phyloP scores from a whole-genome alignment of 805 yeast genomes.

The Monosporozyma yasuniensis region DNA sequence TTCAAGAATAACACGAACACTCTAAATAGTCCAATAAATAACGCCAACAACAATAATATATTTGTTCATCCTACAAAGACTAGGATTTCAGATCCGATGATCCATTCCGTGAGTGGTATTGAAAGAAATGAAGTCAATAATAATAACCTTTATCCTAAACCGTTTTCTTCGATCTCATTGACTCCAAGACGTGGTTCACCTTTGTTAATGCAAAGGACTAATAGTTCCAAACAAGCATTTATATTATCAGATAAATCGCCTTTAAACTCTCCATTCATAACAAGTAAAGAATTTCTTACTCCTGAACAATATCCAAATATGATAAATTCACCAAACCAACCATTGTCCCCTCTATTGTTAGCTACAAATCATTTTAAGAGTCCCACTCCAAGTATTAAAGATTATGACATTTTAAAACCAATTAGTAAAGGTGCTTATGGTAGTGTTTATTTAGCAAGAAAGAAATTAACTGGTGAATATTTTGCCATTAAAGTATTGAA shows the following conservation, averaged over 20 bases:
- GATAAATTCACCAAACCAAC: constrained; percentile 40
- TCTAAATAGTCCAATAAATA: not conserved
- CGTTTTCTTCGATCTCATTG: constrained; percentile 24
- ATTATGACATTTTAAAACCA: constrained; percentile 85
- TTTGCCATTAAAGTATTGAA: constrained; percentile 89
- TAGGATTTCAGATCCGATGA: not conserved
- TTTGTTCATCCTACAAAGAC: not conserved
- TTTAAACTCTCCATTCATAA: constrained; percentile 47
- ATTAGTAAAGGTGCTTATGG: constrained; percentile 98
- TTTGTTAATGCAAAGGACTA: constrained; percentile 25
- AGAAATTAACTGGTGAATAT: constrained; percentile 84
- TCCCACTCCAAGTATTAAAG: constrained; percentile 66
- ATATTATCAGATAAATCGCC: constrained; percentile 35
- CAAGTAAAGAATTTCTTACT: constrained; percentile 37
- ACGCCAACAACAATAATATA: not conserved
- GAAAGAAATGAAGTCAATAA: constrained; percentile 7
- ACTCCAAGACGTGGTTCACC: constrained; percentile 53
- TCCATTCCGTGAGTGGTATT: not conserved
- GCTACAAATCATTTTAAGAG: constrained; percentile 50
- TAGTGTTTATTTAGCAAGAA: constrained; percentile 77
- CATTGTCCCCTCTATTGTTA: constrained; percentile 70
- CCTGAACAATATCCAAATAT: constrained; percentile 26
- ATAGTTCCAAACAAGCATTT: constrained; percentile 3
- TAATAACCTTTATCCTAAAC: constrained; percentile 12
- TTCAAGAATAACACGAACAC: not conserved